Evolutionary conservation across 2,329 filamentous ascomycete genomes (phyloP).

Genomic region (Dothiorella sarmentorum): DNA sequence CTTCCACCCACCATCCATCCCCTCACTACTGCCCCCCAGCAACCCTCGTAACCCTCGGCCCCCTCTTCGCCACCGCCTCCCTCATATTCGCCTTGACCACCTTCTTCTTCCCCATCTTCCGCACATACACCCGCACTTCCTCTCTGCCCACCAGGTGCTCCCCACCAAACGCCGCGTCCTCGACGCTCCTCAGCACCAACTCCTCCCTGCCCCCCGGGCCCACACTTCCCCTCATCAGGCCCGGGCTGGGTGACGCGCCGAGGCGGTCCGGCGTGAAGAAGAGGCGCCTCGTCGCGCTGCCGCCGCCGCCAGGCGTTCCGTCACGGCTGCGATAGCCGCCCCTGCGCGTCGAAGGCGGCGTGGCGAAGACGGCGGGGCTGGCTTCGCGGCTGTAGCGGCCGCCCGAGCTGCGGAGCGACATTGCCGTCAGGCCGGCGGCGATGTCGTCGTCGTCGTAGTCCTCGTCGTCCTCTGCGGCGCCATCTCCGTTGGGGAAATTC

Average conservation of each 20-base stretch:
- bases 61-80: constrained; percentile 34
- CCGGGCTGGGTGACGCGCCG: constrained; percentile 12
- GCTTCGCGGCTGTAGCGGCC: constrained; percentile 21
- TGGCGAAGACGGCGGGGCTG: constrained; percentile 33
- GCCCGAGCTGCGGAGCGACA: constrained; percentile 20
- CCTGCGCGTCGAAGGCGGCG: constrained; percentile 35
- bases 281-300: constrained; percentile 33
- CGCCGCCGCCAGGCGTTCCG: constrained; percentile 32
- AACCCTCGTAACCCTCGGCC: constrained; percentile 28
- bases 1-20: background rate
- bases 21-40: background rate
- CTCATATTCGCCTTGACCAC: constrained; percentile 39
- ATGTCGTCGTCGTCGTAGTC: constrained; percentile 5
- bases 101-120: constrained; percentile 35
- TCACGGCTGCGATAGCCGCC: constrained; percentile 28
- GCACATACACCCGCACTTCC: constrained; percentile 38
- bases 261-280: constrained; percentile 34
- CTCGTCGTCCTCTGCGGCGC: constrained; percentile 19
- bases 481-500: no score
- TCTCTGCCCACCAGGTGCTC: constrained; percentile 38
- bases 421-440: constrained; percentile 17
- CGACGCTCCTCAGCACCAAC: constrained; percentile 13
- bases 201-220: constrained; percentile 17
- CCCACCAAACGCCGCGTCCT: constrained; percentile 33
- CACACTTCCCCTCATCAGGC: constrained; percentile 17